These are phyloP conservation scores for Rhynchospora tenuis DNA, from an alignment of 176 grass and related monocot genomes.

Conservation along the genomic window DNA sequence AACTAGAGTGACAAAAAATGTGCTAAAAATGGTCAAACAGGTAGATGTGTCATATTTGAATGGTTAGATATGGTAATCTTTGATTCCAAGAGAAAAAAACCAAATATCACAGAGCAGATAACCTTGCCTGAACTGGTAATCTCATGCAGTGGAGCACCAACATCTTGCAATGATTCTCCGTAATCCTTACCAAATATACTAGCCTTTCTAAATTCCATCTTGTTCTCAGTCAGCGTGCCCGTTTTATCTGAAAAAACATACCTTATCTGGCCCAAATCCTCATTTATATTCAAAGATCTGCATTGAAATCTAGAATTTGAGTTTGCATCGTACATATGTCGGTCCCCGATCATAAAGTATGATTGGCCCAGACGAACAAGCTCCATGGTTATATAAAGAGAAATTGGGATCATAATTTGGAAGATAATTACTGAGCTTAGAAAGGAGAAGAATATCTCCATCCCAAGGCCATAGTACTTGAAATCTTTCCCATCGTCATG, in stretches of 20 bases:
- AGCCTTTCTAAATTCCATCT: constrained; percentile 92
- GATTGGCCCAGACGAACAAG: constrained; percentile 88
- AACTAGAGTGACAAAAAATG: neutral
- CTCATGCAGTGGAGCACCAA: constrained; percentile 45
- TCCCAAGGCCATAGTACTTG: constrained; percentile 79
- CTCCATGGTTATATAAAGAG: constrained; percentile 99
- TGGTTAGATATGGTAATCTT: neutral
- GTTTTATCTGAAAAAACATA: constrained; percentile 99
- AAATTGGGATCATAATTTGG: constrained; percentile 99
- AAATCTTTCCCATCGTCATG: constrained; percentile 77
- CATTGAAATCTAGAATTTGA: constrained; percentile 99
- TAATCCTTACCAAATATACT: constrained; percentile 89
- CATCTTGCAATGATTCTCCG: constrained; percentile 62
- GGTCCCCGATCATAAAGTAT: constrained; percentile 99
- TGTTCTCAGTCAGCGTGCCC: constrained; percentile 92
- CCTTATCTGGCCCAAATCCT: constrained; percentile 91
- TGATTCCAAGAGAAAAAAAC: neutral
- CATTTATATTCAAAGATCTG: constrained; percentile 98
- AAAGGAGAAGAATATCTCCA: constrained; percentile 99
- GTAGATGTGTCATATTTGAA: neutral
- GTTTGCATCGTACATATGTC: constrained; percentile 75
- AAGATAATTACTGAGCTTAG: constrained; percentile 99
- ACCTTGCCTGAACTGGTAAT: constrained; percentile 74
- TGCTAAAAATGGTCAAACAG: neutral
- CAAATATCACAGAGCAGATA: constrained; percentile 25